These are phyloP conservation scores for Alternaria brassicicola DNA, from an alignment of 2,329 filamentous ascomycete species.

Conservation along the genomic window DNA sequence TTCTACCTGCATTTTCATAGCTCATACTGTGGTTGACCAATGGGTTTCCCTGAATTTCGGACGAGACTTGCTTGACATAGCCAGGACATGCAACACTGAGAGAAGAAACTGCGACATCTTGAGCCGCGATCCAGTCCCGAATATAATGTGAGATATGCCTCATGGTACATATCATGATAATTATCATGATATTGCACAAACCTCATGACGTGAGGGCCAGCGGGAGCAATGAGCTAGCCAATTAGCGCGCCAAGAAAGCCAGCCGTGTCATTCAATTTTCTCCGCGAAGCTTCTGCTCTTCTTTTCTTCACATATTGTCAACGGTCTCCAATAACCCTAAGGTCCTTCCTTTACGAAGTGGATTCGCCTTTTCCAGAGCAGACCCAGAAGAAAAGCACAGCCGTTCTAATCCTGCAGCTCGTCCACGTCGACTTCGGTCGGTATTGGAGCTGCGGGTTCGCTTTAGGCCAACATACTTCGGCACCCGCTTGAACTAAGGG, in stretches of 20 bases:
- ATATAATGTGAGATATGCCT: background rate
- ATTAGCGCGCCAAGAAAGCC: conserved; percentile 13
- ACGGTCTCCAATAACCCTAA: conserved; percentile 36
- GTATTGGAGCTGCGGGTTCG: conserved; percentile 48
- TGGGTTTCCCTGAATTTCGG: background rate
- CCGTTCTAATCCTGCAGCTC: conserved; percentile 51
- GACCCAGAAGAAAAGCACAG: conserved; percentile 46
- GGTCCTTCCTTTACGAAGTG: conserved; percentile 34
- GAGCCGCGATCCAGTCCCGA: background rate
- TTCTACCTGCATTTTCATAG: background rate
- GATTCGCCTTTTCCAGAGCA: conserved; percentile 39
- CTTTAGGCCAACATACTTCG: conserved; percentile 48
- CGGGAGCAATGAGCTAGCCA: background rate
- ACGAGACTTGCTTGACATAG: background rate
- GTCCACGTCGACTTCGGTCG: conserved; percentile 41
- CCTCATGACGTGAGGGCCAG: background rate
- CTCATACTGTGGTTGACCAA: background rate
- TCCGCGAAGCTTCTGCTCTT: conserved; percentile 10
- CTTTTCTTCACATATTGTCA: conserved; percentile 40
- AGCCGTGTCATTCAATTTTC: conserved; percentile 6
- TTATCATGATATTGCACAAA: background rate
- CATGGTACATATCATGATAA: background rate
- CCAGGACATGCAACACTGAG: background rate
- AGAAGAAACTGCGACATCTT: background rate
- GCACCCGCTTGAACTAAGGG: background rate